Evolutionary conservation across 2,329 filamentous ascomycete species (phyloP).

Genomic region (Pestalotiopsis sp.): DNA sequence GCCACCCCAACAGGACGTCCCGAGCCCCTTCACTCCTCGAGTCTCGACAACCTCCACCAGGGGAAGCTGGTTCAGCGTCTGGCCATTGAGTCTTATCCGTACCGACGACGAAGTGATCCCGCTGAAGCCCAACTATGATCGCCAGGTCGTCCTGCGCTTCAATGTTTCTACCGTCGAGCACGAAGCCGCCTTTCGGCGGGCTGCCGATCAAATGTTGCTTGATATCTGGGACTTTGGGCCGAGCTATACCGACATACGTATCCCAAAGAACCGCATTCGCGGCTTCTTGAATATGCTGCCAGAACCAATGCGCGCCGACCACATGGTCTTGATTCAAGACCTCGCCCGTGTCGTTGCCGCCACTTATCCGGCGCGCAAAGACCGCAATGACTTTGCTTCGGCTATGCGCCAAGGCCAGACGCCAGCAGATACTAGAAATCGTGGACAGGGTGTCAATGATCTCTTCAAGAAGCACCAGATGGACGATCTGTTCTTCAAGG

Average conservation of each 20-base stretch:
- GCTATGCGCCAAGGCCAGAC: conserved; percentile 3
- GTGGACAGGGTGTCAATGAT: conserved; percentile 47
- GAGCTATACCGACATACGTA: conserved; percentile 81
- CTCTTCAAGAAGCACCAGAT: conserved; percentile 60
- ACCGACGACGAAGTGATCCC: conserved; percentile 26
- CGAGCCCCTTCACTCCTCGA: neutral
- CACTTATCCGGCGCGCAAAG: conserved; percentile 63
- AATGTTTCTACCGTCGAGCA: conserved; percentile 60
- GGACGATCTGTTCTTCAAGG: conserved; percentile 85
- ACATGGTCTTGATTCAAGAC: conserved; percentile 79
- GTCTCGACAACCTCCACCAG: neutral
- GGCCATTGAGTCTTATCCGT: conserved; percentile 22
- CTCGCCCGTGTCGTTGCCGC: conserved; percentile 77
- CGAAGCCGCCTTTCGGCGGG: conserved; percentile 30
- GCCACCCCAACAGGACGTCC: neutral
- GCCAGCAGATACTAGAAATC: conserved; percentile 1
- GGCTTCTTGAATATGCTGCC: conserved; percentile 81
- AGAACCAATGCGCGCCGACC: conserved; percentile 68
- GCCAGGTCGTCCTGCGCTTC: conserved; percentile 89
- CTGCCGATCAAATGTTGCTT: conserved; percentile 66
- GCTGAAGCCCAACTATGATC: conserved; percentile 60
- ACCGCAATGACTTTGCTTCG: conserved; percentile 29
- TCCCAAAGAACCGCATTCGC: conserved; percentile 77
- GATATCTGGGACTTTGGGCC: conserved; percentile 89
- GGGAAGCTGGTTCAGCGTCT: conserved; percentile 7